These are phyloP conservation scores for Suhomyces prunicola DNA, from an alignment of 805 yeast species.

Conservation along the genomic window DNA sequence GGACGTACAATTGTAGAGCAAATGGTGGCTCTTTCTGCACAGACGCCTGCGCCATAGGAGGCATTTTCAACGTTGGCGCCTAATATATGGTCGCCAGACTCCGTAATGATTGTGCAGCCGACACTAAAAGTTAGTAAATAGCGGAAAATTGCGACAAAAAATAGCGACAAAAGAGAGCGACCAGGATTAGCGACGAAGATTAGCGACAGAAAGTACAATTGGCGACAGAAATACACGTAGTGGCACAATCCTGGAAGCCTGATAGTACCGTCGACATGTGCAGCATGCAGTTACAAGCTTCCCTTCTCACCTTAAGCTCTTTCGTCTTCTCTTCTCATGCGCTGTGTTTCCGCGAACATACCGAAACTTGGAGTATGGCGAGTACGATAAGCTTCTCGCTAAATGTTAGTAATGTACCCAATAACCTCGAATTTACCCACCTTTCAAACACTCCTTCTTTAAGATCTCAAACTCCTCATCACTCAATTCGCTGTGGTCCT, in stretches of 20 bases:
- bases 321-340: neutral
- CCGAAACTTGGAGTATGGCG: constrained; percentile 71
- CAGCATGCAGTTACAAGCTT: neutral
- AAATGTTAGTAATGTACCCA: constrained; percentile 18
- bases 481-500: constrained; percentile 16
- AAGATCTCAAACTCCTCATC: constrained; percentile 22
- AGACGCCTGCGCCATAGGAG: constrained; percentile 61
- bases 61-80: constrained; percentile 97
- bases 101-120: constrained; percentile 70
- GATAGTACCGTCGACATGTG: neutral
- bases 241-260: neutral
- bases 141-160: neutral
- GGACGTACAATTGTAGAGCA: constrained; percentile 31
- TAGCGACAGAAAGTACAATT: neutral
- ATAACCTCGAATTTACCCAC: constrained; percentile 12
- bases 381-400: constrained; percentile 55
- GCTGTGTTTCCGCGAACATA: constrained; percentile 18
- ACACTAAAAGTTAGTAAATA: constrained; percentile 47
- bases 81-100: constrained; percentile 42
- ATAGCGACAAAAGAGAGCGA: neutral
- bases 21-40: constrained; percentile 41
- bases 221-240: neutral
- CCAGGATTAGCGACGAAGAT: no score
- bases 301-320: neutral
- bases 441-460: constrained; percentile 23